These are phyloP conservation scores for Skeletonema menzelii DNA, from an alignment of 108 stramenopile genomes.

Conservation along the genomic window DNA sequence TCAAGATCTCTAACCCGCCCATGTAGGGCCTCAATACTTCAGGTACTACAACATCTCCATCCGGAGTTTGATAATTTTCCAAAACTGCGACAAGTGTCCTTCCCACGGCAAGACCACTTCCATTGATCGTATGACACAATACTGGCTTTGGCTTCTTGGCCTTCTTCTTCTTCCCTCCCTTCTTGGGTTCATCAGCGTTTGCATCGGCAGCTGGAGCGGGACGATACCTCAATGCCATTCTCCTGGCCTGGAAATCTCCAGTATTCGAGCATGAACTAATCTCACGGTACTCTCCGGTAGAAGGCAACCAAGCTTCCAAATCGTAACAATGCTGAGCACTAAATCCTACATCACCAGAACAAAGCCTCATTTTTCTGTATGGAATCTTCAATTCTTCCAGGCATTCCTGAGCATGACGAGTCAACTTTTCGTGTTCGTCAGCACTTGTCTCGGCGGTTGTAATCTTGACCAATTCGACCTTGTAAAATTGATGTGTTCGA, in stretches of 20 bases:
- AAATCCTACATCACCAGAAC: slow-evolving; percentile 96
- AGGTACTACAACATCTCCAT: slow-evolving; percentile 88
- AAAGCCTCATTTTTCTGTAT: slow-evolving; percentile 92
- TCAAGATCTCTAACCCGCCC: slow-evolving; percentile 81
- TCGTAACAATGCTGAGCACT: slow-evolving; percentile 95
- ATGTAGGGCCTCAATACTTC: slow-evolving; percentile 93
- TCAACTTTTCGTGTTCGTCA: slow-evolving; percentile 88
- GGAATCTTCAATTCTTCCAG: slow-evolving; percentile 89
- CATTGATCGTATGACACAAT: slow-evolving; percentile 97
- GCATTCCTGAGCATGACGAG: slow-evolving; percentile 84
- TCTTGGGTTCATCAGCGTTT: slow-evolving; percentile 18
- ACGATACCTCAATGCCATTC: slow-evolving; percentile 94
- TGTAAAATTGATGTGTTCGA: slow-evolving; percentile 97
- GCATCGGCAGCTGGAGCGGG: slow-evolving; percentile 39
- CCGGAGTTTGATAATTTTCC: slow-evolving; percentile 96
- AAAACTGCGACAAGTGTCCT: slow-evolving; percentile 95
- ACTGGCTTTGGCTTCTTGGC: slow-evolving; percentile 81
- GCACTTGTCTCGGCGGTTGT: slow-evolving; percentile 77
- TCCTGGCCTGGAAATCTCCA: slow-evolving; percentile 96
- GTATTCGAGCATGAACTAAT: slow-evolving; percentile 95
- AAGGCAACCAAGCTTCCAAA: slow-evolving; percentile 98
- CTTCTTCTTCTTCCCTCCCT: slow-evolving; percentile 66
- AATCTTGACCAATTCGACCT: slow-evolving; percentile 98
- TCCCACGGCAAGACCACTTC: slow-evolving; percentile 96
- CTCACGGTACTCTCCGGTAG: slow-evolving; percentile 91